These are phyloP conservation scores for Cyclostephanos tholiformis DNA, from an alignment of 108 stramenopile genomes.

Conservation along the genomic window DNA sequence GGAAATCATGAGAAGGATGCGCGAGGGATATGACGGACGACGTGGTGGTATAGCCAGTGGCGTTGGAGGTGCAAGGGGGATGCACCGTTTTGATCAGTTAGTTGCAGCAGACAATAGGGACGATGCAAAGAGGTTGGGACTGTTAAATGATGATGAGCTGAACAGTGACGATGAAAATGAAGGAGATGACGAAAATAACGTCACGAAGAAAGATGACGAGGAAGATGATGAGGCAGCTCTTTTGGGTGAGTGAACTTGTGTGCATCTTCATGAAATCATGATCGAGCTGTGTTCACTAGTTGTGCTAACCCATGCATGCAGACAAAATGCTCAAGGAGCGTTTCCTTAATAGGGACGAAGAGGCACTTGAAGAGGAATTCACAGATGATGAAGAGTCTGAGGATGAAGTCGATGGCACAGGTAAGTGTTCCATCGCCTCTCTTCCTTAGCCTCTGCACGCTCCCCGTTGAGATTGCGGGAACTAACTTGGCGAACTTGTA, in stretches of 20 bases:
- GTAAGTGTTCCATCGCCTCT: conserved; percentile 16
- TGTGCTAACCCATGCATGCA: not conserved
- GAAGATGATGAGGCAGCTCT: conserved; percentile 81
- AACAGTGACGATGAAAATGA: conserved; percentile 80
- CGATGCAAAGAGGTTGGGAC: conserved; percentile 82
- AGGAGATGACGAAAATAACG: conserved; percentile 43
- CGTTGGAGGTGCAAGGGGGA: conserved; percentile 74
- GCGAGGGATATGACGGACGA: conserved; percentile 89
- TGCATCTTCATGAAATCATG: not conserved
- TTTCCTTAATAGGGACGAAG: conserved; percentile 63
- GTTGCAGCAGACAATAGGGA: conserved; percentile 89
- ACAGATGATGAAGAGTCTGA: conserved; percentile 75
- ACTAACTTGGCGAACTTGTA: not conserved
- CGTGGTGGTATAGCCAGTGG: conserved; percentile 83
- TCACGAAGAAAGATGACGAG: conserved; percentile 59
- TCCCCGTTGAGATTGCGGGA: not conserved
- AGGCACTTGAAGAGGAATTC: conserved; percentile 75
- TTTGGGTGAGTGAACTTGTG: conserved; percentile 25
- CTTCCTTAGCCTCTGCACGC: not conserved
- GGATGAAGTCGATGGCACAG: conserved; percentile 43
- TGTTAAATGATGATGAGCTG: conserved; percentile 87
- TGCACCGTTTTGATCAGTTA: conserved; percentile 78
- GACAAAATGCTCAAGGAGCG: conserved; percentile 87
- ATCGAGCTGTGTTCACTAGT: not conserved
- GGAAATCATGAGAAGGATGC: conserved; percentile 86